Conservation (phyloP, 2,329 filamentous ascomycete species). For the Phaeomoniella chlamydospora region DNA sequence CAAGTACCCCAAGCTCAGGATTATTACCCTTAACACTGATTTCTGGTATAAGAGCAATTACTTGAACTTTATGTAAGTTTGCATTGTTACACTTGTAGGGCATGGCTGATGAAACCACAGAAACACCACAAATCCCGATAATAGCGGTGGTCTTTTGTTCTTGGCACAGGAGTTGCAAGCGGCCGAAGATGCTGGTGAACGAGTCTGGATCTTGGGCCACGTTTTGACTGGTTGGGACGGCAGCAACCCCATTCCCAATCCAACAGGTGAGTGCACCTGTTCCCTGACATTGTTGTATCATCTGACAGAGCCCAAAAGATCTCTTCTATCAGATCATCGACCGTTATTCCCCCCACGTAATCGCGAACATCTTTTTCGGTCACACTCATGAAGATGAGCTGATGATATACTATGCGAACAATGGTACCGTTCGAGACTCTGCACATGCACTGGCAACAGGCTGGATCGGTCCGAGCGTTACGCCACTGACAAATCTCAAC, state of each 20-base stretch:
- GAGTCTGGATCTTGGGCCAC: conserved; percentile 41
- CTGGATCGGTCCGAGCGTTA: conserved; percentile 38
- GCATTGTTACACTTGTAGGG: conserved; percentile 4
- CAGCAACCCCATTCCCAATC: conserved; percentile 36
- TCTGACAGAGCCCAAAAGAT: conserved; percentile 27
- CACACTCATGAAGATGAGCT: conserved; percentile 41
- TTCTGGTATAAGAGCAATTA: conserved; percentile 30
- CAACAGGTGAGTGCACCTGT: conserved; percentile 35
- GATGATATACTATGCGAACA: conserved; percentile 40
- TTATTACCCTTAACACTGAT: conserved; percentile 39
- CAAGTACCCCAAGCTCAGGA: conserved; percentile 35
- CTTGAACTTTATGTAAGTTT: conserved; percentile 19
- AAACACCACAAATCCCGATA: conserved; percentile 36
- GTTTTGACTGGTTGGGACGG: conserved; percentile 44
- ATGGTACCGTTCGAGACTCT: conserved; percentile 27
- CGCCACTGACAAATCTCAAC: conserved; percentile 40
- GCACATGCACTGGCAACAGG: conserved; percentile 31
- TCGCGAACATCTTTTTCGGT: conserved; percentile 39
- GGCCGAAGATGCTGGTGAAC: conserved; percentile 35
- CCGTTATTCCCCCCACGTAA: conserved; percentile 39
- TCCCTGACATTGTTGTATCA: not conserved
- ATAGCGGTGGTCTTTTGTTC: conserved; percentile 32
- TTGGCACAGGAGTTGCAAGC: conserved; percentile 37
- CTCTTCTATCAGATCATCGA: conserved; percentile 42
- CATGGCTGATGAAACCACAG: conserved; percentile 30